A percentile compares a stretch with the other conserved stretches of the same genome.
Evolutionary conservation across 306 rosid species (phyloP).

Genomic region (Abrus precatorius): DNA sequence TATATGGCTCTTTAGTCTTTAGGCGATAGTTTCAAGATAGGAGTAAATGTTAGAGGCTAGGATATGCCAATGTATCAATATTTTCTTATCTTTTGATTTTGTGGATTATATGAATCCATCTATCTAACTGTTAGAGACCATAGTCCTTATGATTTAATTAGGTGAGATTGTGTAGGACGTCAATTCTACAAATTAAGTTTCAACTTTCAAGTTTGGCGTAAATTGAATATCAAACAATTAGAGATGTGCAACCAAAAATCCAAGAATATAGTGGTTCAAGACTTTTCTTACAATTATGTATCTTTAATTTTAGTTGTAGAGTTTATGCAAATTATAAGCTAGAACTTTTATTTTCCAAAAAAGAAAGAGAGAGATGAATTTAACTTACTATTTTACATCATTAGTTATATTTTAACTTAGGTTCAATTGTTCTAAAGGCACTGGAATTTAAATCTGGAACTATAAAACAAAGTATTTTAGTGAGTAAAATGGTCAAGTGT

Average conservation of each 20-base stretch:
- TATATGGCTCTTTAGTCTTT: background rate
- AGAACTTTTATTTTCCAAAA: background rate
- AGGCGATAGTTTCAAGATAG: background rate
- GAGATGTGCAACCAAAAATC: background rate
- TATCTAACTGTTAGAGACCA: slow-evolving; percentile 8
- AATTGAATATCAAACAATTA: slow-evolving; percentile 15
- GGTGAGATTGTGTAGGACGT: background rate
- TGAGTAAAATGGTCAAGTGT: background rate
- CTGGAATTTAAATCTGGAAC: background rate
- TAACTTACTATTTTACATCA: background rate
- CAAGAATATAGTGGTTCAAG: background rate
- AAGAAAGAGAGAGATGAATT: background rate
- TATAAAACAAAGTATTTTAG: background rate
- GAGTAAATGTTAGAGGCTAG: background rate
- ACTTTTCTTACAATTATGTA: background rate
- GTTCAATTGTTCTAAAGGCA: background rate
- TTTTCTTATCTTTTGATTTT: background rate
- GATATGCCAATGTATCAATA: background rate
- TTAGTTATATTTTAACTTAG: background rate
- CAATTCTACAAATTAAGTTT: background rate
- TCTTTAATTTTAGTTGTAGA: background rate
- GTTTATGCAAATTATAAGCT: background rate
- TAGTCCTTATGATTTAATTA: background rate
- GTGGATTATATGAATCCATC: background rate
- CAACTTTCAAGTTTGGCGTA: background rate